Conservation (phyloP, 805 yeast genomes). For the Pichia insulana region DNA sequence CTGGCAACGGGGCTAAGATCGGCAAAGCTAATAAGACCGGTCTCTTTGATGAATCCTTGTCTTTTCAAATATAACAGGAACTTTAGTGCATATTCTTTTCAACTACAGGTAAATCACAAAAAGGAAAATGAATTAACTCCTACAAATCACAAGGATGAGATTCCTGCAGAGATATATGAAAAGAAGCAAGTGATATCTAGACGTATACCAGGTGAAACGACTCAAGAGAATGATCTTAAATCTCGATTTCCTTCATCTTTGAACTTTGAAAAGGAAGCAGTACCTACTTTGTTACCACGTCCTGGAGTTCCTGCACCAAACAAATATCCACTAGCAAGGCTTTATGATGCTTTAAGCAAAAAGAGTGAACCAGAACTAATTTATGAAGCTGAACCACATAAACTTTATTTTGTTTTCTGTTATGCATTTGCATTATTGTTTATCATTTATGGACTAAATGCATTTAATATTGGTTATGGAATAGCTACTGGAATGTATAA, state of each 20-base stretch:
- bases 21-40: neutral
- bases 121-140: constrained; percentile 1
- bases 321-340: constrained; percentile 48
- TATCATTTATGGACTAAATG: constrained; percentile 55
- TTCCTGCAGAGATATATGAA: constrained; percentile 19
- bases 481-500: constrained; percentile 21
- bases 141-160: constrained; percentile 5
- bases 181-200: constrained; percentile 26
- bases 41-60: neutral
- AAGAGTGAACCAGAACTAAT: constrained; percentile 61
- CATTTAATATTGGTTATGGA: constrained; percentile 24
- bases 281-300: constrained; percentile 61
- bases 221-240: constrained; percentile 37
- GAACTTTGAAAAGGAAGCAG: constrained; percentile 54
- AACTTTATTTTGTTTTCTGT: constrained; percentile 62
- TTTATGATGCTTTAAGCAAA: constrained; percentile 43
- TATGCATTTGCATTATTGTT: constrained; percentile 62
- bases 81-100: neutral
- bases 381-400: constrained; percentile 79
- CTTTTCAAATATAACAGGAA: neutral
- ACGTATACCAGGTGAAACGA: constrained; percentile 50
- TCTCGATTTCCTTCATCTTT: constrained; percentile 55
- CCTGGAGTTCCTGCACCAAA: constrained; percentile 74
- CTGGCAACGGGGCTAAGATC: neutral
- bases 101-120: neutral